Evolutionary conservation across 495 filamentous ascomycete species (phyloP).

Genomic region (Xylaria palmicola): DNA sequence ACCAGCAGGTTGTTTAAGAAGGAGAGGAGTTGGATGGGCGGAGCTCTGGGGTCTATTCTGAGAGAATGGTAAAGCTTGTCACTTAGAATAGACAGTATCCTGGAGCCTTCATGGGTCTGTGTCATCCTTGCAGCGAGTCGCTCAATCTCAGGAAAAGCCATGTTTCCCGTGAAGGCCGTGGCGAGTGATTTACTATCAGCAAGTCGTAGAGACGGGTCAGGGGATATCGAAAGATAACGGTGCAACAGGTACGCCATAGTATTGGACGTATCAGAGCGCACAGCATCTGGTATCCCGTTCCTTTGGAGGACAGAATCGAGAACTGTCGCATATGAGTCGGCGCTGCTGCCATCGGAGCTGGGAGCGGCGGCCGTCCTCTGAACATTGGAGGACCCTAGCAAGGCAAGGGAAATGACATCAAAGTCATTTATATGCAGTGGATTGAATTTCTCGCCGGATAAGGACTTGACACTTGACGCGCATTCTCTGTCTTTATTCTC

Average conservation of each 20-base stretch:
- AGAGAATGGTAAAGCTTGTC: not conserved
- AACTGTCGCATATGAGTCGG: not conserved
- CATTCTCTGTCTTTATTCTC: constrained; percentile 8
- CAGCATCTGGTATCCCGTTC: constrained; percentile 22
- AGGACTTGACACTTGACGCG: not conserved
- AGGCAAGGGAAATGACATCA: constrained; percentile 28
- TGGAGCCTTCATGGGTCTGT: constrained; percentile 17
- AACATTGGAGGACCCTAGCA: constrained; percentile 9
- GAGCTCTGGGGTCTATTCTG: not conserved
- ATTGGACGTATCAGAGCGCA: constrained; percentile 8
- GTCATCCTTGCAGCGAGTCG: constrained; percentile 19
- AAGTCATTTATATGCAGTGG: constrained; percentile 25
- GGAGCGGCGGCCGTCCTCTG: not conserved
- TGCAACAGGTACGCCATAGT: constrained; percentile 17
- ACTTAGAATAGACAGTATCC: constrained; percentile 10
- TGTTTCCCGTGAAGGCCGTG: not conserved
- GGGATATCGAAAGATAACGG: constrained; percentile 9
- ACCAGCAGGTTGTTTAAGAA: constrained; percentile 29
- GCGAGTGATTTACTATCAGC: not conserved
- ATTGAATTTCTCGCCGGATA: constrained; percentile 6
- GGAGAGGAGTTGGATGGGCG: constrained; percentile 13
- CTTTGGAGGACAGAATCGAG: constrained; percentile 1
- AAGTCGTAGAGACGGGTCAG: not conserved
- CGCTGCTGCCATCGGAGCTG: not conserved
- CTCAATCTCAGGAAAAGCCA: constrained; percentile 13